Base-by-base conservation (phyloP, 208 protist species). In the Crithidia fasciculata region DNA sequence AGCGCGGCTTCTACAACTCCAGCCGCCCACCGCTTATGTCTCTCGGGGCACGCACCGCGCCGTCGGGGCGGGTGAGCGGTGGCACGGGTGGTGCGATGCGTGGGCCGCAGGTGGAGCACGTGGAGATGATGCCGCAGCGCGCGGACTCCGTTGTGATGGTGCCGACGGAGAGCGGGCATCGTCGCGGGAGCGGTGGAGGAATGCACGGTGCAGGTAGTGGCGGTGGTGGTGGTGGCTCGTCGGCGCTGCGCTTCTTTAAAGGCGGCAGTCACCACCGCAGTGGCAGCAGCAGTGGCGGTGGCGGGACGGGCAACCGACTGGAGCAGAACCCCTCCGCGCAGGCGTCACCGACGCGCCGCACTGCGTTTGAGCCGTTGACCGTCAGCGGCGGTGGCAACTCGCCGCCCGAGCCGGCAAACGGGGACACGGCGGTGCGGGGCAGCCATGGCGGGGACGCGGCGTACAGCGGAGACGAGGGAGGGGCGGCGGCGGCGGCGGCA, bases 1-100 rank as follows among this genome's bases (percentile, higher is more conserved):
- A 53, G 47, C 36, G 53, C 8, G 58, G 15, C 45, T 74, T 80
- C n/a, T 84, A 80, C 70, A 47, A 53, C 39, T 80, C 73, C 4
- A 72, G 64, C 15, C 49, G 45, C 9, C 67, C 65, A 12, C 68
- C 68, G 36, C 79, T 78, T 5, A 47, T 49, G 18, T 8, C 60
- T 18, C 49, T 82, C 37, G 72, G 60, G 8, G 43, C 65, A 2
- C 43, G 65, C 8, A 56, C 55, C 8, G 37, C 58, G 3, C 15
- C 39, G 5, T 12, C 56, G 45, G 36, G 49, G 3, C 47, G 41
- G 8, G 58, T 19, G 5, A 57, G 56, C 49, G 41, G n/a, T 28
- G 57, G 52, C 59, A 64, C 19, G 16, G 36, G 13, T 5, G 8
- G 15, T 19, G 19, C 8, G 15, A 36, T 52, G 41, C 59, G 59